These are phyloP conservation scores for Phytophthora tubulina DNA, from an alignment of 352 stramenopile genomes.

Conservation along the genomic window DNA sequence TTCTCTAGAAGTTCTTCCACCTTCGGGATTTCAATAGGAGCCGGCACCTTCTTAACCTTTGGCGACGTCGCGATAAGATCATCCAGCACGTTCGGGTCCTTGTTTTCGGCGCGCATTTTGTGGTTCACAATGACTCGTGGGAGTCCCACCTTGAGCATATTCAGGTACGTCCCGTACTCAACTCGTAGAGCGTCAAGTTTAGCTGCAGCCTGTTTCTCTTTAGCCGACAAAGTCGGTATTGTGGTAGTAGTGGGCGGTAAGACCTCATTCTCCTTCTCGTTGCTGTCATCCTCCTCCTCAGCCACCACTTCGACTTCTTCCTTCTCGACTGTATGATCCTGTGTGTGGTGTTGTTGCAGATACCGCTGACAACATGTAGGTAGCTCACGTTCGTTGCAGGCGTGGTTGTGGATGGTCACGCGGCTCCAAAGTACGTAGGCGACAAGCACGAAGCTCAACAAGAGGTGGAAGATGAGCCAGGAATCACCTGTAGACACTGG, in stretches of 20 bases:
- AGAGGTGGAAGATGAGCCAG: constrained; percentile 50
- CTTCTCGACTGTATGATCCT: constrained; percentile 13
- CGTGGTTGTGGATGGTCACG: constrained; percentile 41
- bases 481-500: constrained; percentile 21
- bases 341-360: constrained; percentile 21
- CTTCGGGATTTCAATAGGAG: constrained; percentile 43
- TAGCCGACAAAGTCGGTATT: background rate
- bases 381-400: constrained; percentile 29
- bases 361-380: constrained; percentile 29
- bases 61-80: constrained; percentile 44
- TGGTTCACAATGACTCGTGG: constrained; percentile 74
- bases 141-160: constrained; percentile 84
- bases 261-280: constrained; percentile 28
- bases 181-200: constrained; percentile 30
- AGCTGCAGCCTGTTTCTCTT: constrained; percentile 21
- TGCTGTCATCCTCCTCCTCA: constrained; percentile 3
- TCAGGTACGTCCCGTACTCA: constrained; percentile 67
- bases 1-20: constrained; percentile 42
- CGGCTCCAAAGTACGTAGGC: constrained; percentile 55
- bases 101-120: constrained; percentile 70
- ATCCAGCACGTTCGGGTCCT: constrained; percentile 70
- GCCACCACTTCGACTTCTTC: background rate
- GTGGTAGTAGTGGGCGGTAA: constrained; percentile 9
- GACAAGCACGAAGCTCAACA: constrained; percentile 55
- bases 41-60: constrained; percentile 46